Conservation (phyloP, 129 eudicot genomes). For the Kitagawia praeruptora region DNA sequence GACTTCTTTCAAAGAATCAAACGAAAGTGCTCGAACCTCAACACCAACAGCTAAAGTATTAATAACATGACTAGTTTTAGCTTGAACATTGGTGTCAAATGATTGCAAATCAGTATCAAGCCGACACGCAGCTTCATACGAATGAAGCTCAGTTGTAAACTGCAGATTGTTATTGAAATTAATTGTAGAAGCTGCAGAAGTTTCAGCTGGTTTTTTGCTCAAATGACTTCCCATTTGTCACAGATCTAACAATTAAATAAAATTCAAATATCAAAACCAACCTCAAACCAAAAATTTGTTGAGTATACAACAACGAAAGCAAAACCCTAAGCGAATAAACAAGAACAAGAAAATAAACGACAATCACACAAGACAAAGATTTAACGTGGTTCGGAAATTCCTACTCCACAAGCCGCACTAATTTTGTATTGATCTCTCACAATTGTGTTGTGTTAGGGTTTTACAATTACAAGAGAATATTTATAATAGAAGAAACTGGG, state of each 20-base stretch:
- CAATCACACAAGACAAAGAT: too few species aligned
- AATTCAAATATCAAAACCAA: background rate
- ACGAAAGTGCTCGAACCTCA: conserved; percentile 69
- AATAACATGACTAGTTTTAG: conserved; percentile 64
- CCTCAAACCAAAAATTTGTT: background rate
- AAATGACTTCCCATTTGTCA: conserved; percentile 63
- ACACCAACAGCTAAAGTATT: conserved; percentile 62
- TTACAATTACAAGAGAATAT: too few species aligned
- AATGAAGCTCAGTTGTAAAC: conserved; percentile 45
- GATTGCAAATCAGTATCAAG: conserved; percentile 61
- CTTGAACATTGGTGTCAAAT: conserved; percentile 60
- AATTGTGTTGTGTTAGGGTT: too few species aligned
- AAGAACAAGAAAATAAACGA: too few species aligned
- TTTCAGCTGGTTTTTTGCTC: conserved; percentile 61
- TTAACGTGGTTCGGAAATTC: too few species aligned
- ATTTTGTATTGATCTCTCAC: too few species aligned
- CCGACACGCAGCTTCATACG: conserved; percentile 70
- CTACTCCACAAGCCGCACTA: too few species aligned
- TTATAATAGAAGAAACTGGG: too few species aligned
- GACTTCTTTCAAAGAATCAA: conserved; percentile 69
- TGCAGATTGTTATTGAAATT: conserved; percentile 40
- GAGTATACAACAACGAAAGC: too few species aligned
- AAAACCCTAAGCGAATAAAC: too few species aligned
- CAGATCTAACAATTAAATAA: conserved; percentile 6
- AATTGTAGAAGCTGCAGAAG: conserved; percentile 36